Conservation (phyloP, 345 rosid species). For the Citrus mangshanensis region DNA sequence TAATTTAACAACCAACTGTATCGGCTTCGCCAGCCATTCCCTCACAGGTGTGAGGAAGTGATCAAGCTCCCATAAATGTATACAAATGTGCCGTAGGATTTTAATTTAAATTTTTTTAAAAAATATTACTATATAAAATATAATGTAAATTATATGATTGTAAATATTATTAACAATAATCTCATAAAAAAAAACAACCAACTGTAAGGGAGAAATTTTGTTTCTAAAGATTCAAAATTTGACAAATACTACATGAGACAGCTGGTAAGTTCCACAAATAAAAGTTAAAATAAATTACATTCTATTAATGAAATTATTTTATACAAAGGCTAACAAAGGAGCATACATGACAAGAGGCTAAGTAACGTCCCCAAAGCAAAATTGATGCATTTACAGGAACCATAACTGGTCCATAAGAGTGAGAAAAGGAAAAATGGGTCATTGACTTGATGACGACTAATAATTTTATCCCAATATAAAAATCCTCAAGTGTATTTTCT, state of each 20-base stretch:
- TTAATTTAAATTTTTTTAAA: no score
- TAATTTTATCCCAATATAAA: neutral
- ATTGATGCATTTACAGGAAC: slow-evolving; percentile 50
- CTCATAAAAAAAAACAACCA: neutral
- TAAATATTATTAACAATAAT: no score
- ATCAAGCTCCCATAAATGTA: no score
- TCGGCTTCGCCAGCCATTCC: no score
- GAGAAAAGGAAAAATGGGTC: neutral
- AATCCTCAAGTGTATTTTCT: neutral
- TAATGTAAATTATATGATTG: no score
- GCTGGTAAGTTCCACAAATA: no score
- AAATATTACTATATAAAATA: no score
- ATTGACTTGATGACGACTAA: neutral
- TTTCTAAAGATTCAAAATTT: neutral
- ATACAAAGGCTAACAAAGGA: slow-evolving; percentile 18
- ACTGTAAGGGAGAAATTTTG: neutral
- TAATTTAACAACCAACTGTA: neutral
- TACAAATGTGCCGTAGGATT: no score
- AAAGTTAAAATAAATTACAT: neutral
- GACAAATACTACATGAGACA: neutral
- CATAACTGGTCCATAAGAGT: neutral
- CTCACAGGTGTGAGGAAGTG: no score
- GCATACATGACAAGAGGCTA: slow-evolving; percentile 12
- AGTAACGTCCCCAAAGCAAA: slow-evolving; percentile 30
- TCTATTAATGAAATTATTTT: slow-evolving; percentile 24